Evolutionary conservation across 2,329 filamentous ascomycete species (phyloP), one percentile per base, ranked within the genome.

Genomic region (Cercospora sp.): DNA sequence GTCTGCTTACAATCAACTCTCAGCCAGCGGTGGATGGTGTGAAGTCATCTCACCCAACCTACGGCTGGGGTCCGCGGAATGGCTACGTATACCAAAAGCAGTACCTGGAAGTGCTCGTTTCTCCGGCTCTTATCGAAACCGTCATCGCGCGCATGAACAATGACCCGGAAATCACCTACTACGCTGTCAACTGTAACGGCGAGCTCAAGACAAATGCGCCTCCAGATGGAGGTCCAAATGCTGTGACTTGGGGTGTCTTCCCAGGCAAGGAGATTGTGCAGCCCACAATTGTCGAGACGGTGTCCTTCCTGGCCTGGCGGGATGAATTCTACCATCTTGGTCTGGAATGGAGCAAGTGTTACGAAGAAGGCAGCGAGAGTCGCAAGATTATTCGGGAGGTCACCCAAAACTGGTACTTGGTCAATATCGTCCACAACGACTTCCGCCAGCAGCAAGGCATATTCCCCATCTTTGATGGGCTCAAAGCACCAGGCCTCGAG

Each of bases 201-300:
- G 88, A 90, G 66, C 85, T 98, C 66, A 89, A 89, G 79, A 95
- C 93, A 30, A 98, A 99, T 77, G 89, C 93, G 1, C 89, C 90
- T 8, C 88, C 89, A 24, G 93, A 96, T 74, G 92, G 93, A 5
- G 77, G 78, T 6, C 95, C 95, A 43, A 99, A 99, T 76, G 95
- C 95, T n/a, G 92, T 99, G 61, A 99, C 95, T 1, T 99, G 95
- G 95, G 95, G 95, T 81, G 96, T 99, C 37, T 99, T 98, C 83
- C 94, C 95, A 0, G 95, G 95, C 67, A 97, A 98, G 80, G 95
- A 99, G 81, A 97, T 99, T 77, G 94, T 99, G n/a, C 95, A 99
- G 80, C 95, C 95, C 13, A 99, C 95, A n/a, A 97, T 99, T 75
- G 95, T 99, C 63, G 95, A 99, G 82, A 96, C 92, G 18, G 90